Evolutionary conservation across 116 monocot genomes (phyloP).

Genomic region (Iris pallida): DNA sequence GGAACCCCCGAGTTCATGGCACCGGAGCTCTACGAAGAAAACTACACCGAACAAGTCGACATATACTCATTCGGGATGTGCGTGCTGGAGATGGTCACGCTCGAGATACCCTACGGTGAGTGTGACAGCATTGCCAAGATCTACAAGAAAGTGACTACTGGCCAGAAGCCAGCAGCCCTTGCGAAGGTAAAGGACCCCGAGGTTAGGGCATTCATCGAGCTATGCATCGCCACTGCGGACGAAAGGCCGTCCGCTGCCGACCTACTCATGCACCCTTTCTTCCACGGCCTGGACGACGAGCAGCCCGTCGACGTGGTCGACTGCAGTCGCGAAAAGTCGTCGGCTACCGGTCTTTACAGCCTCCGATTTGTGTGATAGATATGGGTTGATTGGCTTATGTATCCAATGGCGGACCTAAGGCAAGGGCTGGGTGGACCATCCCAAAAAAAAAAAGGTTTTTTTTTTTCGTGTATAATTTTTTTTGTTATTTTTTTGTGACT

Average conservation of each 20-base stretch:
- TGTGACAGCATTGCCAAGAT: constrained; percentile 55
- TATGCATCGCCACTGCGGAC: constrained; percentile 38
- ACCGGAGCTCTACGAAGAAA: constrained; percentile 67
- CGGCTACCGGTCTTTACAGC: too few relatives aligned
- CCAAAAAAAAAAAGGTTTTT: too few relatives aligned
- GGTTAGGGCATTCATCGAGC: constrained; percentile 48
- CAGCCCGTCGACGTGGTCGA: background rate
- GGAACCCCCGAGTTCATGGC: constrained; percentile 90
- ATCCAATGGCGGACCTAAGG: too few relatives aligned
- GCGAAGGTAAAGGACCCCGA: constrained; percentile 35
- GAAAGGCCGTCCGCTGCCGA: constrained; percentile 51
- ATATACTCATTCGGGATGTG: constrained; percentile 87
- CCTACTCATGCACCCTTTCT: constrained; percentile 63
- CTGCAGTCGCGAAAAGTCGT: too few relatives aligned
- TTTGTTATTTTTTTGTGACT: too few relatives aligned
- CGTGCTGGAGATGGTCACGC: constrained; percentile 73
- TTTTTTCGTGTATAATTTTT: too few relatives aligned
- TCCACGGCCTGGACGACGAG: constrained; percentile 33
- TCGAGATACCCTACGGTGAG: constrained; percentile 72
- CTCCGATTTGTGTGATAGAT: too few relatives aligned
- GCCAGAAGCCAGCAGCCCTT: constrained; percentile 35
- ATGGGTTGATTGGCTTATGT: too few relatives aligned
- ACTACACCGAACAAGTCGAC: constrained; percentile 79
- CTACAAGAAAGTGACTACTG: constrained; percentile 51
- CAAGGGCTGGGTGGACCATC: too few relatives aligned